Conservation (phyloP, 306 rosid genomes). For the Quercus engelmannii region DNA sequence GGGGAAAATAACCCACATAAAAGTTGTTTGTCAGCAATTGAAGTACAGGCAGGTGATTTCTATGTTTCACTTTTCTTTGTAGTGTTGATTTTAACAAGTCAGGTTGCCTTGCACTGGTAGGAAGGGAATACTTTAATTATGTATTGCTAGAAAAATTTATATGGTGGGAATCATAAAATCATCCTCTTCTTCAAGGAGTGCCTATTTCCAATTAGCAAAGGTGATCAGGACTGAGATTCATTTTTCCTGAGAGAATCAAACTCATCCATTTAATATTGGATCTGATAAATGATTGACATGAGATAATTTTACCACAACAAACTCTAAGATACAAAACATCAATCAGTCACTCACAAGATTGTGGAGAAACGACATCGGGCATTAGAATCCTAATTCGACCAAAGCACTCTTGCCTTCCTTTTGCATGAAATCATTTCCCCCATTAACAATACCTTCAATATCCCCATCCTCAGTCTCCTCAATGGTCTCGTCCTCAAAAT, state of each 20-base stretch:
- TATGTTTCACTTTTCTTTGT: not conserved
- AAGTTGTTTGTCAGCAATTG: not conserved
- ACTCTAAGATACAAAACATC: not conserved
- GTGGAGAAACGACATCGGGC: not conserved
- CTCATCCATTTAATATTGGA: not conserved
- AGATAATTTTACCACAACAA: not conserved
- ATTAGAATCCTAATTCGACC: constrained; percentile 34
- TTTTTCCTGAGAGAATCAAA: too few relatives aligned
- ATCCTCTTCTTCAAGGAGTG: too few relatives aligned
- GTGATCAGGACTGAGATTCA: too few relatives aligned
- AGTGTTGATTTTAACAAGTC: too few relatives aligned
- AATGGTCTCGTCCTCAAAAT: not conserved
- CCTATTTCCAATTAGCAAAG: too few relatives aligned
- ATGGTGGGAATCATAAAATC: too few relatives aligned
- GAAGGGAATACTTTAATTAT: too few relatives aligned
- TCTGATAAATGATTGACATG: not conserved
- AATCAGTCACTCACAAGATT: not conserved
- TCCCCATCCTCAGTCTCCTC: constrained; percentile 11
- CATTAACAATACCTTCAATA: not conserved
- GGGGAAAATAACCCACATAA: not conserved
- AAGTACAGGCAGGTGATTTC: not conserved
- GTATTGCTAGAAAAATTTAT: too few relatives aligned
- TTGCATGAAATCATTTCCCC: too few relatives aligned
- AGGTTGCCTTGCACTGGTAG: too few relatives aligned
- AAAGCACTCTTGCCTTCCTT: constrained; percentile 15